Evolutionary conservation across 1,284 basidiomycete species (phyloP).

Genomic region (Ceratobasidium sp.): DNA sequence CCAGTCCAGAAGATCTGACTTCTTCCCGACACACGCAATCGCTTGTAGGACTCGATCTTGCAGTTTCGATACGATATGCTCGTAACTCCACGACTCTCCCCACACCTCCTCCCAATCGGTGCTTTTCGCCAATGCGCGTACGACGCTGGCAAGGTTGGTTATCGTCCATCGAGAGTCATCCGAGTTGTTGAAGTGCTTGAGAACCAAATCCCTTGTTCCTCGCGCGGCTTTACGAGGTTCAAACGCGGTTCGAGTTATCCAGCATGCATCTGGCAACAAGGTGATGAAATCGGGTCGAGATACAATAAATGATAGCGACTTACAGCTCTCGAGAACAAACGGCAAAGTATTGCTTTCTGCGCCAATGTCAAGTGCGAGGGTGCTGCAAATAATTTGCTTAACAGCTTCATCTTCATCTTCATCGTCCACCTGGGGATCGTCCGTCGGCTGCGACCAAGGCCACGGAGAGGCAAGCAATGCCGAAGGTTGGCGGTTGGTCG

Average conservation of each 20-base stretch:
- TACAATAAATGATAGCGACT: neutral
- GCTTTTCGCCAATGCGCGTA: neutral
- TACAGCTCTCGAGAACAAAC: constrained; percentile 8
- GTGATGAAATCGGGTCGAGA: neutral
- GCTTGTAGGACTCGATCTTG: neutral
- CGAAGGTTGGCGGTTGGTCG: neutral
- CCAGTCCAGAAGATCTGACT: too few relatives aligned
- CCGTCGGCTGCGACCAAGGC: neutral
- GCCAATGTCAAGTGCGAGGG: neutral
- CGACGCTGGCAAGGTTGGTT: neutral
- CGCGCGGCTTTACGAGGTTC: neutral
- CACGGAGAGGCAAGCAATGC: neutral
- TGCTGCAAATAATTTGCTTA: neutral
- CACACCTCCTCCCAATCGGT: too few relatives aligned
- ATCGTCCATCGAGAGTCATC: neutral
- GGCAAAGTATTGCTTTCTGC: neutral
- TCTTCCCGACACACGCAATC: neutral
- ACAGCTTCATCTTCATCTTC: neutral
- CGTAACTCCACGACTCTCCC: too few relatives aligned
- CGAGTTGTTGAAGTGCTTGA: neutral
- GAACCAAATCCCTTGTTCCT: neutral
- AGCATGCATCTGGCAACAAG: neutral
- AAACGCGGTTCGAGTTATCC: neutral
- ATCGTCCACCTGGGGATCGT: neutral
- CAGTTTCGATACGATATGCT: too few relatives aligned